Evolutionary conservation across 768 basidiomycete genomes (phyloP), one percentile per base, ranked within the genome.

Genomic region (Podaxis pistillaris): DNA sequence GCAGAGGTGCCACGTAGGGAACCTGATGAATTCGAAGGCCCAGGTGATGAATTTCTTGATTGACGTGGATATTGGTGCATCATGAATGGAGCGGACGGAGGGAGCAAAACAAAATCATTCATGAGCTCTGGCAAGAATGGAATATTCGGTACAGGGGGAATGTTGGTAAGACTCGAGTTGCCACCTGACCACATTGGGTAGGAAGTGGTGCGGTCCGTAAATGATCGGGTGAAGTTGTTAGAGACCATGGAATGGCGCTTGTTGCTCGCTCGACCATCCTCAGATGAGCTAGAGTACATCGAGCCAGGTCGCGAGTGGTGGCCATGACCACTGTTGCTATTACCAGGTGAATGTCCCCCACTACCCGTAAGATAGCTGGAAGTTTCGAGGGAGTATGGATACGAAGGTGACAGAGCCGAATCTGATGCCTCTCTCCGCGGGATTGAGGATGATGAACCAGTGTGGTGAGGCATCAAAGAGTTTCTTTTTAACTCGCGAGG

Each of bases 71-170:
- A 84, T 62, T 84, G 81, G 59, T 84, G 84, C 76, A 88, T 81
- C 86, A 90, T 90, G 73, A 91, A 91, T 12, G 90, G 88, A 24
- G 90, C 83, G 1, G 85, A 80, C 4, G 90, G 90, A 9, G 90
- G 90, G 33, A 91, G 78, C 9, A 91, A 75, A 6, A 89, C 87
- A 81, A 84, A 83, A 65, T 90, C 86, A 73, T 85, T 75, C 58
- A 80, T 74, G 61, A 77, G 80, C 44, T 81, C 75, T 8, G 81
- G 78, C 56, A 83, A 72, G 51, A 76, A 71, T 36, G 72, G 78
- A 11, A 82, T 71, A 6, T 78, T 73, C 3, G 81, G 76, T n/a
- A 80, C 68, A 58, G 78, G 74, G 6, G 79, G 77, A 19, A 78
- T 69, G 59, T 69, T 69, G 41, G 73, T 71, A 38, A 79, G 63